These are phyloP conservation scores for Candida vartiovaarae DNA, from an alignment of 805 yeast genomes.

Conservation along the genomic window DNA sequence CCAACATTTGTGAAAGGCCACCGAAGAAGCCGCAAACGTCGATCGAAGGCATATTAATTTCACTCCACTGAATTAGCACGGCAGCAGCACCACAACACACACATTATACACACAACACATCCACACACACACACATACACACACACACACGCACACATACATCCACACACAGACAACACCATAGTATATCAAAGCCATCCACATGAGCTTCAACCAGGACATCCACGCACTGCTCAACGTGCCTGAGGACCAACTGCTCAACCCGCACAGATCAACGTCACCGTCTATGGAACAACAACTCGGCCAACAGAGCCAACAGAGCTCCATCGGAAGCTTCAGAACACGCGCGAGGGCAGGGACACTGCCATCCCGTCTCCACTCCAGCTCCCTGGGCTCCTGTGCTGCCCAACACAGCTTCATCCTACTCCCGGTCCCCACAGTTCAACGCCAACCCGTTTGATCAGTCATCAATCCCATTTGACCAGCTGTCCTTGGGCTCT, in stretches of 20 bases:
- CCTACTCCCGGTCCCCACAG: slow-evolving; percentile 14
- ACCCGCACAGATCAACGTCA: slow-evolving; percentile 22
- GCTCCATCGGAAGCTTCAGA: slow-evolving; percentile 33
- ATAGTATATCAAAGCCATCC: not conserved
- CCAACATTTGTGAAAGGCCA: no score
- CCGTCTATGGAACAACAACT: slow-evolving; percentile 19
- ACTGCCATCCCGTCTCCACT: slow-evolving; percentile 53
- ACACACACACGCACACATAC: no score
- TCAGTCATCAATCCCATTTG: slow-evolving; percentile 17
- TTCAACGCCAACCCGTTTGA: slow-evolving; percentile 11
- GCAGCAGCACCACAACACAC: no score
- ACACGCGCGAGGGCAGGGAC: slow-evolving; percentile 75
- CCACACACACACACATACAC: no score
- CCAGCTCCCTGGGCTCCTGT: slow-evolving; percentile 24
- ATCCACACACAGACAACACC: no score
- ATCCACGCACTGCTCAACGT: slow-evolving; percentile 15
- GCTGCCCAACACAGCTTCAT: slow-evolving; percentile 4
- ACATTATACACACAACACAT: no score
- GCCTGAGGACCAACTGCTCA: slow-evolving; percentile 14
- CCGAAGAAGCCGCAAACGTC: no score
- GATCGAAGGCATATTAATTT: no score
- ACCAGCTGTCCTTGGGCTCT: slow-evolving; percentile 14
- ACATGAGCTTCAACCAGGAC: slow-evolving; percentile 19
- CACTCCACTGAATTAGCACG: no score
- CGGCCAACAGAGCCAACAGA: slow-evolving; percentile 5